Evolutionary conservation across 805 yeast genomes (phyloP).

Genomic region (Yamadazyma takamatsuzukensis): DNA sequence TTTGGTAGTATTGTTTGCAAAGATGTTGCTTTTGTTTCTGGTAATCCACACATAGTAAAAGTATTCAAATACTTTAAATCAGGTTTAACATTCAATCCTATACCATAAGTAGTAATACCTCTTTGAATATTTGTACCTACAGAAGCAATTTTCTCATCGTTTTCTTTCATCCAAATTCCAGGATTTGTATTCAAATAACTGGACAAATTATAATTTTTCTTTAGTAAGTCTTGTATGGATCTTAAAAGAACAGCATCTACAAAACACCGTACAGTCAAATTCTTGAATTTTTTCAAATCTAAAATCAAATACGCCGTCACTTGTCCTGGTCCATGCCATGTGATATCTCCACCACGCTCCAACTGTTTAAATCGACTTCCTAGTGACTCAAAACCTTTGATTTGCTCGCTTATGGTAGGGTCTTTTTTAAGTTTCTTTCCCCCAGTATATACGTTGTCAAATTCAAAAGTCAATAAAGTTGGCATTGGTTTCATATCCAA

Average conservation of each 20-base stretch:
- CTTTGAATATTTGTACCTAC: constrained; percentile 86
- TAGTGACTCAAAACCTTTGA: constrained; percentile 21
- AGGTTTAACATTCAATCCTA: constrained; percentile 74
- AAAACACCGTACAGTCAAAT: constrained; percentile 60
- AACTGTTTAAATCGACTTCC: constrained; percentile 73
- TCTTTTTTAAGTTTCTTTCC: constrained; percentile 76
- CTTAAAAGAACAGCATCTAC: constrained; percentile 59
- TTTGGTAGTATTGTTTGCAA: constrained; percentile 18
- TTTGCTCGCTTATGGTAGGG: constrained; percentile 30
- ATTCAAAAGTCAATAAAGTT: constrained; percentile 74
- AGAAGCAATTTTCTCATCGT: constrained; percentile 70
- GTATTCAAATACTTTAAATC: constrained; percentile 68
- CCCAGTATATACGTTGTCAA: constrained; percentile 83
- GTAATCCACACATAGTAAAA: constrained; percentile 83
- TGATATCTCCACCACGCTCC: constrained; percentile 91
- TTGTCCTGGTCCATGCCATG: constrained; percentile 97
- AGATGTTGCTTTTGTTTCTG: constrained; percentile 44
- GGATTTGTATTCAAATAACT: constrained; percentile 64
- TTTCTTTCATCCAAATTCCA: constrained; percentile 76
- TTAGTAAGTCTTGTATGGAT: constrained; percentile 49
- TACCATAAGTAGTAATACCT: constrained; percentile 84
- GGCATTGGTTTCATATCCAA: constrained; percentile 54
- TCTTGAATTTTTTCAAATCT: constrained; percentile 56
- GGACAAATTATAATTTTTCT: constrained; percentile 33
- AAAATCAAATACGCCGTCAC: constrained; percentile 75